Percentiles rank a stretch among this genome's conserved stretches.
Conservation (phyloP, 2,329 filamentous ascomycete species). For the Ophiosphaerella herpotricha region DNA sequence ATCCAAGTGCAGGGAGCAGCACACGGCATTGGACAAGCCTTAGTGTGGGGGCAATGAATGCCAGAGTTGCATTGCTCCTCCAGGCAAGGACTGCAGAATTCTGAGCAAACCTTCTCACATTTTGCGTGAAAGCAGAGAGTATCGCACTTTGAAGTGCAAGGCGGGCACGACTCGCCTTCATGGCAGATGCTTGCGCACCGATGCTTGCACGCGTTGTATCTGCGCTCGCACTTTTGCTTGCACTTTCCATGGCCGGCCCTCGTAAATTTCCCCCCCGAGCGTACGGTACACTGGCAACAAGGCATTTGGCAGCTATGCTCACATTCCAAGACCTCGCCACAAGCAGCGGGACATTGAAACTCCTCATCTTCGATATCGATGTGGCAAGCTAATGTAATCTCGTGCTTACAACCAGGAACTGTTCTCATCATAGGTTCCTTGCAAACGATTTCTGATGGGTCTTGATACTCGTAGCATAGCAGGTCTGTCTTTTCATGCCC, state of each 20-base stretch:
- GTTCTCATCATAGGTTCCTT: too few species aligned
- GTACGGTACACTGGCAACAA: not conserved
- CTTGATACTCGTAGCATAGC: too few species aligned
- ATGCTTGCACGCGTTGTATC: not conserved
- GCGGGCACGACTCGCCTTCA: not conserved
- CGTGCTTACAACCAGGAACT: too few species aligned
- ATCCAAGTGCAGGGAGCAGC: not conserved
- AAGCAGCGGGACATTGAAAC: constrained; percentile 57
- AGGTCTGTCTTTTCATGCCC: too few species aligned
- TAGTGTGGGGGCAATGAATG: not conserved
- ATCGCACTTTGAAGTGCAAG: not conserved
- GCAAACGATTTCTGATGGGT: too few species aligned
- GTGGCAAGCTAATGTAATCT: too few species aligned
- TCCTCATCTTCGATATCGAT: not conserved
- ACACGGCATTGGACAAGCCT: not conserved
- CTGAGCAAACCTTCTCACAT: not conserved
- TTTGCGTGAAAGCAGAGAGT: not conserved
- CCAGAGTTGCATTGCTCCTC: not conserved
- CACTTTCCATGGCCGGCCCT: not conserved
- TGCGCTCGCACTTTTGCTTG: not conserved
- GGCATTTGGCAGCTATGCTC: constrained; percentile 61
- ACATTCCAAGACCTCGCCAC: constrained; percentile 56
- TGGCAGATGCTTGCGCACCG: not conserved
- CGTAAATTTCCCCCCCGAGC: not conserved
- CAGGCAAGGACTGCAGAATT: not conserved